Evolutionary conservation across 2,329 filamentous ascomycete genomes (phyloP).

Genomic region (Sporothrix brasiliensis): DNA sequence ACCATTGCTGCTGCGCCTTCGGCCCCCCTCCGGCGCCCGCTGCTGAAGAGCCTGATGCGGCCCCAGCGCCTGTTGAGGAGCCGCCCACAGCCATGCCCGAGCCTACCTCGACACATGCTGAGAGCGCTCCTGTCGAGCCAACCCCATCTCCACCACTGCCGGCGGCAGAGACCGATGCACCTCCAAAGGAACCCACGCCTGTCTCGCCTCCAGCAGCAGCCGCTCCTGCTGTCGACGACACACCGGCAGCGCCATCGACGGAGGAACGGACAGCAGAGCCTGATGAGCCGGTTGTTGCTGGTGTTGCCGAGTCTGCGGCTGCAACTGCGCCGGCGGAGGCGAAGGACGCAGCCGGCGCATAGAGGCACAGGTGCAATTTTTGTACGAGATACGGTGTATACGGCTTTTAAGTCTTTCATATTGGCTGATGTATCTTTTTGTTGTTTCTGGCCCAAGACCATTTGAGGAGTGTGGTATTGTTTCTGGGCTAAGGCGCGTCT

Average conservation of each 20-base stretch:
- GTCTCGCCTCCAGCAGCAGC: neutral
- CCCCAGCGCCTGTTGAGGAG: neutral
- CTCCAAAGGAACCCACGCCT: neutral
- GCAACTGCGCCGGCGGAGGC: neutral
- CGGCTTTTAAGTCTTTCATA: neutral
- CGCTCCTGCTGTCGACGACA: neutral
- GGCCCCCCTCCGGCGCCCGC: neutral
- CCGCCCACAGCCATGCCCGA: neutral
- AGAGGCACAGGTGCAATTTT: neutral
- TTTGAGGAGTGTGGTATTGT: neutral
- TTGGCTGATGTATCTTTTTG: neutral
- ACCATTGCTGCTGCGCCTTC: neutral
- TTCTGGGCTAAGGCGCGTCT: neutral
- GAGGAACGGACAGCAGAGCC: neutral
- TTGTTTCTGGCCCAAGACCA: neutral
- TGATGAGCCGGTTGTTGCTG: neutral
- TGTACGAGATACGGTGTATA: neutral
- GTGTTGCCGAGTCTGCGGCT: neutral
- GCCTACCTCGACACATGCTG: neutral
- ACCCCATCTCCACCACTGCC: neutral
- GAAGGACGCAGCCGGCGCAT: neutral
- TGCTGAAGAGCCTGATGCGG: neutral
- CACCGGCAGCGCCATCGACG: neutral
- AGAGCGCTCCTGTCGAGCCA: neutral
- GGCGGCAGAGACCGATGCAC: neutral